Base-by-base conservation (phyloP, 129 eudicot genomes). In the Escallonia rubra region DNA sequence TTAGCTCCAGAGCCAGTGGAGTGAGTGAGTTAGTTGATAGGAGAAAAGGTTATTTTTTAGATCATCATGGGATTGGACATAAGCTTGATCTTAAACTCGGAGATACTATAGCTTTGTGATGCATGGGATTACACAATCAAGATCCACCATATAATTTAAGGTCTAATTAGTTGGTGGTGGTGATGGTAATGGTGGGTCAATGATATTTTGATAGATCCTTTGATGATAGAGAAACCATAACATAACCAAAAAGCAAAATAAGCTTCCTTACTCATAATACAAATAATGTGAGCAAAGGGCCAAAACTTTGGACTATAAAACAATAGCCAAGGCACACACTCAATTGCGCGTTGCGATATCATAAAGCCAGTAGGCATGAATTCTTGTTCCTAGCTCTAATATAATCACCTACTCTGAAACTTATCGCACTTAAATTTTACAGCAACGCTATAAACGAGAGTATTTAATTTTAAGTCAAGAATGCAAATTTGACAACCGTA, bases 241-340 rank as follows among this genome's bases (percentile, higher is more conserved):
- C 52, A 47, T 67, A 53, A 48, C 76, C 63, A 65, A 69, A 84
- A 85, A 85, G 84, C 86, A 63, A 60, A 56, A 57, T 74, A 23
- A 60, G 58, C 56, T 69, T 61, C 74, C 65, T 47, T 69, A 61
- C 66, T 43, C 72, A 44, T 76, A 47, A 44, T 76, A 47, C 60
- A 54, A 73, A 72, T 64, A 63, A 49, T 71, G 70, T 73, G 77
- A 74, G 70, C 64, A 53, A 50, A 4, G 55, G 14, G 69, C 68
- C 87, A 66, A 66, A 59, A 71, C 66, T 78, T 64, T 67, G 69
- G 74, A 74, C 66, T 65, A 49, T 11, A 52, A 45, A 65, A 58
- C 16, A 38, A 10, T 23, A 48, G 59, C 44, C 16, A 63, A 63
- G 45, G 55, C 50, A 15, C 38, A 63, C 55, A 23, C 67, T 14